Base-by-base conservation (phyloP, 225 moss, liverwort and hornwort species). In the Asterella californica region DNA sequence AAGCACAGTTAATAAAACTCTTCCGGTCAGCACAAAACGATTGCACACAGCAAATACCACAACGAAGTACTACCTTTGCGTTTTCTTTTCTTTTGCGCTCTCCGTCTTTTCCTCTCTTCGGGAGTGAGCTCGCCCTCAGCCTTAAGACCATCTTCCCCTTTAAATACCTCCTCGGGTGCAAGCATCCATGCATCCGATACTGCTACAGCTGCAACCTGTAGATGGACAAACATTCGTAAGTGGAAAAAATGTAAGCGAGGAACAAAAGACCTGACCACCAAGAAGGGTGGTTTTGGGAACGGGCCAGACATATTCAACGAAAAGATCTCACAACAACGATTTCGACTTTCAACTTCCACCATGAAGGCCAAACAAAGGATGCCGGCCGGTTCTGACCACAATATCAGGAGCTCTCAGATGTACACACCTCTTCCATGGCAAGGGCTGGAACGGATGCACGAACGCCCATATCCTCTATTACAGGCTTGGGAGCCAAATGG, bases 111-210 rank as follows among this genome's bases (percentile, higher is more conserved):
- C 66, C 97, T 86, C 75, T 99, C 94, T 42, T 88, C 95, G 3
- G 87, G 91, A 4, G 90, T 91, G 34, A 99, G 88, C 88, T 99
- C 97, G 32, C 85, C 87, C 83, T 99, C 92, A 70, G 87, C 97
- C 84, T 93, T 91, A 9, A 95, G 80, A 71, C 90, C 88, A 36
- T 88, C 92, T 47, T 87, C 87, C 76, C 92, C 93, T 76, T 83
- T 89, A 78, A 91, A 99, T 27, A 99, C 86, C 86, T 99, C 97
- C 83, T 99, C 93, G 24, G 97, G 97, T 42, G 97, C 95, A 83
- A 99, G 90, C 94, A 99, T 90, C n/a, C 95, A 93, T 59, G 92
- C 97, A 69, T 93, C 95, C 61, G 97, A 93, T 27, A 99, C 80
- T 55, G 92, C 91, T 74, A 95, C 49, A 36, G 95, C 93, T 65